A percentile compares a stretch with the other conserved stretches of the same genome.
These are phyloP conservation scores for Populus ilicifolia DNA, from an alignment of 345 rosid genomes.

Conservation along the genomic window DNA sequence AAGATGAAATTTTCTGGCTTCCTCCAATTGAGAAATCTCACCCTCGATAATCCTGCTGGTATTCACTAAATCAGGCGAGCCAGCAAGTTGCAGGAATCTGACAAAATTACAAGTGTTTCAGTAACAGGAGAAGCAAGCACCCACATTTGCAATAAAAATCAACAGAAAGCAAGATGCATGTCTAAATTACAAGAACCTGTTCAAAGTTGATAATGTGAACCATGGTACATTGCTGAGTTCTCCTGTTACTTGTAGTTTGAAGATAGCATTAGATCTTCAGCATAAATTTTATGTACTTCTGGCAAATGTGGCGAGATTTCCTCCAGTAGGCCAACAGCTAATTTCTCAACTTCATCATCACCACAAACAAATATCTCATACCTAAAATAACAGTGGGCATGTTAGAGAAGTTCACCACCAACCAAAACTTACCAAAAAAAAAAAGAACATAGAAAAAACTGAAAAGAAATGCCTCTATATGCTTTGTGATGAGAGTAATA, in stretches of 20 bases:
- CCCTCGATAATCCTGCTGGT: slow-evolving; percentile 38
- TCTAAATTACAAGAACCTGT: slow-evolving; percentile 34
- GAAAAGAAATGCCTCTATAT: neutral
- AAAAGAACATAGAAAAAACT: neutral
- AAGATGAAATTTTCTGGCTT: slow-evolving; percentile 56
- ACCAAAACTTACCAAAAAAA: neutral
- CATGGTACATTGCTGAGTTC: slow-evolving; percentile 34
- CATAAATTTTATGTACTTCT: slow-evolving; percentile 31
- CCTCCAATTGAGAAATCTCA: slow-evolving; percentile 61
- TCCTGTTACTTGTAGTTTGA: slow-evolving; percentile 39
- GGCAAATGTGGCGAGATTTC: slow-evolving; percentile 46
- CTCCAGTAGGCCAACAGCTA: slow-evolving; percentile 43
- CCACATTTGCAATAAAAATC: neutral
- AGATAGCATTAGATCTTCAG: slow-evolving; percentile 39
- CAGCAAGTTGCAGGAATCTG: slow-evolving; percentile 45
- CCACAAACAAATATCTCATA: slow-evolving; percentile 45
- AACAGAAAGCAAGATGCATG: slow-evolving; percentile 1
- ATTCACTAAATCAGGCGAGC: slow-evolving; percentile 38
- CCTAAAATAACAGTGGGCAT: slow-evolving; percentile 26
- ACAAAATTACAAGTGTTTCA: slow-evolving; percentile 1
- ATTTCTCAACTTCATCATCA: slow-evolving; percentile 40
- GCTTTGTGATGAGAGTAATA: neutral
- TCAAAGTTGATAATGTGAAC: slow-evolving; percentile 55
- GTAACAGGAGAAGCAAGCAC: neutral
- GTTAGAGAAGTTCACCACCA: neutral